These are phyloP conservation scores for Pichia exigua DNA, from an alignment of 805 yeast species.

Conservation along the genomic window DNA sequence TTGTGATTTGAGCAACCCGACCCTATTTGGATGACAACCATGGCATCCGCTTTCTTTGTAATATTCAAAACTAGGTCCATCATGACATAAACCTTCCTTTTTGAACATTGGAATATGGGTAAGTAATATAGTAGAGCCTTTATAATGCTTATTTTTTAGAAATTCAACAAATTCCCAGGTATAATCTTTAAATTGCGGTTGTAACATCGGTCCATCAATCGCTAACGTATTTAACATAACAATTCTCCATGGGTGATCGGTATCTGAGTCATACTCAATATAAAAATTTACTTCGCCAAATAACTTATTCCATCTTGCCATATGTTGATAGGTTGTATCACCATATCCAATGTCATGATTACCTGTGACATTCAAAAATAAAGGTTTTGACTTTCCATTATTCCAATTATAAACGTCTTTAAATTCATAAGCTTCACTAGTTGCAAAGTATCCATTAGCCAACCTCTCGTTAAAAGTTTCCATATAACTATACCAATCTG, in stretches of 20 bases:
- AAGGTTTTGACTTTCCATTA: slow-evolving; percentile 36
- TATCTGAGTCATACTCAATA: slow-evolving; percentile 56
- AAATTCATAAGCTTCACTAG: slow-evolving; percentile 37
- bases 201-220: slow-evolving; percentile 84
- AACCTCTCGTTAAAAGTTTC: slow-evolving; percentile 26
- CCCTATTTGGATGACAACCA: slow-evolving; percentile 52
- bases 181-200: slow-evolving; percentile 55
- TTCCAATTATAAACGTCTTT: slow-evolving; percentile 65
- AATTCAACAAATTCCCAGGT: slow-evolving; percentile 70
- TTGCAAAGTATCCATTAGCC: slow-evolving; percentile 25
- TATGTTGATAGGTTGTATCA: slow-evolving; percentile 87
- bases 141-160: slow-evolving; percentile 45
- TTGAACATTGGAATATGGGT: slow-evolving; percentile 91
- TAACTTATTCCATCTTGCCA: slow-evolving; percentile 62
- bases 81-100: slow-evolving; percentile 72
- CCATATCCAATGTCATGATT: slow-evolving; percentile 98
- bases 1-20: slow-evolving; percentile 69
- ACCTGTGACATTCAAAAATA: slow-evolving; percentile 81
- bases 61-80: slow-evolving; percentile 69
- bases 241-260: slow-evolving; percentile 72
- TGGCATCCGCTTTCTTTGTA: slow-evolving; percentile 46
- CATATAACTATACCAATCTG: slow-evolving; percentile 46
- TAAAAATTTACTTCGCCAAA: slow-evolving; percentile 86
- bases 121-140: slow-evolving; percentile 73
- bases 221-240: slow-evolving; percentile 82